These are phyloP conservation scores for Annona squamosa DNA, from an alignment of 164 flowering plant genomes.

Conservation along the genomic window DNA sequence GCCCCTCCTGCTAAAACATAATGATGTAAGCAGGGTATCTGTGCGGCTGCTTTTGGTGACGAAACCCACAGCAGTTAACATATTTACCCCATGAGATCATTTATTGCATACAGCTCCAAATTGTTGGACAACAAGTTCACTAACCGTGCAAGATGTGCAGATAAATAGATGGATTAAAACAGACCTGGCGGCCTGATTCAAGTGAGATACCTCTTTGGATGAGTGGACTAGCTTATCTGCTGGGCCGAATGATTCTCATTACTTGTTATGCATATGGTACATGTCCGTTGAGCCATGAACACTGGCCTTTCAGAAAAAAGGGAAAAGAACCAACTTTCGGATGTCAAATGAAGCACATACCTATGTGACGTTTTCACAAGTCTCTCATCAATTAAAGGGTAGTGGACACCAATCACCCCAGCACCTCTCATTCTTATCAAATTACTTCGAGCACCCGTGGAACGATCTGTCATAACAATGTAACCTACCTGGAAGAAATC, in stretches of 20 bases:
- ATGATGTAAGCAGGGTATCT: neutral
- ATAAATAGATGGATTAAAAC: neutral
- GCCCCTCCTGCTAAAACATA: constrained; percentile 41
- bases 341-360: constrained; percentile 26
- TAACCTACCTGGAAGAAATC: constrained; percentile 72
- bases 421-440: constrained; percentile 72
- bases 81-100: neutral
- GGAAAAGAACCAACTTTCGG: constrained; percentile 1
- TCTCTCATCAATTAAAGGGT: constrained; percentile 68
- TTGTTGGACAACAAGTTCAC: neutral
- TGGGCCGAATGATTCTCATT: neutral
- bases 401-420: constrained; percentile 69
- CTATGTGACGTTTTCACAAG: constrained; percentile 51
- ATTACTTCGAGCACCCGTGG: constrained; percentile 51
- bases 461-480: constrained; percentile 76
- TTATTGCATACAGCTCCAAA: neutral
- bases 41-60: neutral
- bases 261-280: neutral
- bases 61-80: neutral
- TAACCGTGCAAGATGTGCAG: neutral
- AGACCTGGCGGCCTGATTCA: neutral
- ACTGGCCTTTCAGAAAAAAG: neutral
- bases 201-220: neutral
- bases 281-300: neutral
- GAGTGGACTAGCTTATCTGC: neutral